Evolutionary conservation across 2,329 filamentous ascomycete species (phyloP).

Genomic region (Aaosphaeria arxii): DNA sequence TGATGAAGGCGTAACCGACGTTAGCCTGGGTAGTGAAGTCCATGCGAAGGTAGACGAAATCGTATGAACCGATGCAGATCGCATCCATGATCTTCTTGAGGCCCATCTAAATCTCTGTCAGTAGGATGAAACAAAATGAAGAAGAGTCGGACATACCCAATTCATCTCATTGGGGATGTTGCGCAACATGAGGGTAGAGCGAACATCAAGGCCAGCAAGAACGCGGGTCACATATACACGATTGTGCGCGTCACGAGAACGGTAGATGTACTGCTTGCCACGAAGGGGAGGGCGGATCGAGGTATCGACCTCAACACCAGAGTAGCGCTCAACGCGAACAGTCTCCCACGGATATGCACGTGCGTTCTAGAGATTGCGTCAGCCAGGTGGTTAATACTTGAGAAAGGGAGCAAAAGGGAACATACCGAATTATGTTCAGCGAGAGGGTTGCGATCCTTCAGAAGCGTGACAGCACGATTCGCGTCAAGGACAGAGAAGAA

Average conservation of each 20-base stretch:
- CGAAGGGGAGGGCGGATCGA: too few species aligned
- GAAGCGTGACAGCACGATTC: neutral
- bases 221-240: slow-evolving; percentile 38
- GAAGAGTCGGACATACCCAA: slow-evolving; percentile 40
- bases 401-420: too few species aligned
- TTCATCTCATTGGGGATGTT: slow-evolving; percentile 93
- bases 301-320: too few species aligned
- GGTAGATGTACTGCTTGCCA: slow-evolving; percentile 1
- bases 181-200: slow-evolving; percentile 75
- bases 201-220: slow-evolving; percentile 45
- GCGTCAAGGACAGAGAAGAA: slow-evolving; percentile 5
- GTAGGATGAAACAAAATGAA: slow-evolving; percentile 1
- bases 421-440: too few species aligned
- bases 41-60: slow-evolving; percentile 94
- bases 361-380: too few species aligned
- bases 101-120: slow-evolving; percentile 20
- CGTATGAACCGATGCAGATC: slow-evolving; percentile 77
- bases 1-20: slow-evolving; percentile 96
- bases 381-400: too few species aligned
- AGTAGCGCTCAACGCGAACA: too few species aligned
- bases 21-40: slow-evolving; percentile 55
- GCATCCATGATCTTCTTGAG: slow-evolving; percentile 78
- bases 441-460: too few species aligned
- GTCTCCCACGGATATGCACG: too few species aligned
- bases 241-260: slow-evolving; percentile 31